Base-by-base conservation (phyloP, 2,329 filamentous ascomycete species). In the Ceratocystis lukuohia region DNA sequence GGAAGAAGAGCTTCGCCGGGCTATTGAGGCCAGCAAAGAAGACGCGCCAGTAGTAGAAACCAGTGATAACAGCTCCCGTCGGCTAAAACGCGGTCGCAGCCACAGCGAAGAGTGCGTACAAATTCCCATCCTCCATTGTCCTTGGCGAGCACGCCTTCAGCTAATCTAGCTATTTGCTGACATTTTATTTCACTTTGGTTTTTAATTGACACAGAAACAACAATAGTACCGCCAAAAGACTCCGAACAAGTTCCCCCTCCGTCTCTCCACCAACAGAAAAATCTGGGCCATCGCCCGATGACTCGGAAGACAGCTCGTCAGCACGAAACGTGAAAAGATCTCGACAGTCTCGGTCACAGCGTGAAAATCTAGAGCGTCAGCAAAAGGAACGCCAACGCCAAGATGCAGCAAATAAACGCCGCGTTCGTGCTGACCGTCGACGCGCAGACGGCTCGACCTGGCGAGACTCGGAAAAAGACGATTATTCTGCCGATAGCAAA, bases 21-120 rank as follows among this genome's bases (percentile, higher is more conserved):
- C 93, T 37, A 91, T 99, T 71, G 93, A 97, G 75, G 92, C 95
- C 69, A 99, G 94, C 78, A 96, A 92, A 76, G 87, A 89, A 72
- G 90, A 95, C 56, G 85, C 82, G 10, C 79, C 80, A 61, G 76
- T 79, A 12, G 79, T 79, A 10, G 75, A 80, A 44, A 73, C 74
- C 12, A 85, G 87, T 45, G 80, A 80, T 64, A 78, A 78, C 48
- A 78, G 79, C 44, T 81, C 78, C 1, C 68, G 67, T 64, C 85
- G 89, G 72, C 82, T 84, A 28, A 99, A 99, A 78, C 82, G 94
- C 72, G 87, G 86, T 69, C 84, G 93, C 69, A 96, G 94, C 72
- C 91, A 94, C 69, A 96, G 91, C 73, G 91, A 96, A 82, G 90
- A 96, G 93, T 97, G 81, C 76, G 91, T 84, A 59, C 12, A 53